These are phyloP conservation scores for Viola pubescens DNA, from an alignment of 441 rosid species.

Conservation along the genomic window DNA sequence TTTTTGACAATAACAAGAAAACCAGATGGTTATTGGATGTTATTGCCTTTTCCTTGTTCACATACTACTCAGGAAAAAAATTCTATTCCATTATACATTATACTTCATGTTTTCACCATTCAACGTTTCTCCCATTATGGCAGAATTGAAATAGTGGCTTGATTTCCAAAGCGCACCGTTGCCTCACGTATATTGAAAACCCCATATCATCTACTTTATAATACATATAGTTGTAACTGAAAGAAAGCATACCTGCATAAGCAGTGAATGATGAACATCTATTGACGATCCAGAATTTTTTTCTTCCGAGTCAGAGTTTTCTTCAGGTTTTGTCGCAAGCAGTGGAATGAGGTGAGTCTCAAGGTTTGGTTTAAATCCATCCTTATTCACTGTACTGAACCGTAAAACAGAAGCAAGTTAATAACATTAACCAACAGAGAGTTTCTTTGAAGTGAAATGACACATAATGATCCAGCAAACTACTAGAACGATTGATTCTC, in stretches of 20 bases:
- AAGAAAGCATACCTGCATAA: conserved; percentile 57
- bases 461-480: not conserved
- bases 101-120: not conserved
- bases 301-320: conserved; percentile 43
- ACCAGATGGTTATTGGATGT: not conserved
- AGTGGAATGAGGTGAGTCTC: conserved; percentile 82
- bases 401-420: conserved; percentile 21
- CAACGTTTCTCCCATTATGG: not conserved
- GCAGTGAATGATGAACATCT: conserved; percentile 71
- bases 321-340: conserved; percentile 58
- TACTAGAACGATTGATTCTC: not conserved
- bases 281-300: conserved; percentile 34
- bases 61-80: not conserved
- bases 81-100: not conserved
- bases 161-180: not conserved
- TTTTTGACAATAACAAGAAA: not conserved
- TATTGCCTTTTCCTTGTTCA: not conserved
- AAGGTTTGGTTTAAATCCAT: conserved; percentile 89
- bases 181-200: not conserved
- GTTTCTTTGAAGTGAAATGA: not conserved
- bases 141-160: not conserved
- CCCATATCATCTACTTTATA: not conserved
- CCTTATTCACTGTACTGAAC: conserved; percentile 77
- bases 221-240: not conserved
- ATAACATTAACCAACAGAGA: not conserved